A percentile compares a stretch with the other conserved stretches of the same genome.
phyloP scores from a whole-genome alignment of 108 stramenopile genomes.

The Pseudonitzschia multiseries region DNA sequence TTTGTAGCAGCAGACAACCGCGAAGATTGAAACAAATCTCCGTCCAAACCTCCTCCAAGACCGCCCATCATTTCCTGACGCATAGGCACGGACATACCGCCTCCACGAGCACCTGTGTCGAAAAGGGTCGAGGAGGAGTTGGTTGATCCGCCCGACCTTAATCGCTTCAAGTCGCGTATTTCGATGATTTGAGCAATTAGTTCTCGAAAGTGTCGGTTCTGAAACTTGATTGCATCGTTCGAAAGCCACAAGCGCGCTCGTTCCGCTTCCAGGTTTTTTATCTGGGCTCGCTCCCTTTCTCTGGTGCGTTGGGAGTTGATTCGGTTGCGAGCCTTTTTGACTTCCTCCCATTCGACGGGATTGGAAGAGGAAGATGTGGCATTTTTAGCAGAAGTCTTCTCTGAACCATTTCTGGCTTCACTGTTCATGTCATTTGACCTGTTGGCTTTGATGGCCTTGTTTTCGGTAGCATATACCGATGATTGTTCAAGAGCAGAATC shows the following conservation, averaged over 20 bases:
- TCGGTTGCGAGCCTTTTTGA: slow-evolving; percentile 21
- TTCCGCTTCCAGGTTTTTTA: slow-evolving; percentile 12
- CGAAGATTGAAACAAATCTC: neutral
- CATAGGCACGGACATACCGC: neutral
- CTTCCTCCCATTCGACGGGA: slow-evolving; percentile 14
- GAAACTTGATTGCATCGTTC: slow-evolving; percentile 21
- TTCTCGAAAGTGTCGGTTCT: slow-evolving; percentile 13
- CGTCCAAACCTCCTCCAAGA: neutral
- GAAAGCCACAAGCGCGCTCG: slow-evolving; percentile 8
- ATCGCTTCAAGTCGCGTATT: neutral
- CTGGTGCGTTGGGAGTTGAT: slow-evolving; percentile 16
- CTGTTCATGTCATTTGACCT: neutral
- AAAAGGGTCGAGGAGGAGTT: neutral
- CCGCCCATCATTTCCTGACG: slow-evolving; percentile 9
- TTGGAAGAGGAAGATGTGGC: neutral
- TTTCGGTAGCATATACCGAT: too few relatives aligned
- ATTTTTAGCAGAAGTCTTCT: neutral
- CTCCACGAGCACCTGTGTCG: neutral
- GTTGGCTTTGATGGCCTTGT: too few relatives aligned
- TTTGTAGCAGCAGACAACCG: neutral
- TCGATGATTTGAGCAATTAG: neutral
- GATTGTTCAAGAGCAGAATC: too few relatives aligned
- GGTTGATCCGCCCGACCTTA: neutral
- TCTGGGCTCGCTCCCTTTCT: slow-evolving; percentile 13
- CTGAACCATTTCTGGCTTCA: neutral